These are phyloP conservation scores for Oidiodendron maius DNA, from an alignment of 495 filamentous ascomycete species.

Conservation along the genomic window DNA sequence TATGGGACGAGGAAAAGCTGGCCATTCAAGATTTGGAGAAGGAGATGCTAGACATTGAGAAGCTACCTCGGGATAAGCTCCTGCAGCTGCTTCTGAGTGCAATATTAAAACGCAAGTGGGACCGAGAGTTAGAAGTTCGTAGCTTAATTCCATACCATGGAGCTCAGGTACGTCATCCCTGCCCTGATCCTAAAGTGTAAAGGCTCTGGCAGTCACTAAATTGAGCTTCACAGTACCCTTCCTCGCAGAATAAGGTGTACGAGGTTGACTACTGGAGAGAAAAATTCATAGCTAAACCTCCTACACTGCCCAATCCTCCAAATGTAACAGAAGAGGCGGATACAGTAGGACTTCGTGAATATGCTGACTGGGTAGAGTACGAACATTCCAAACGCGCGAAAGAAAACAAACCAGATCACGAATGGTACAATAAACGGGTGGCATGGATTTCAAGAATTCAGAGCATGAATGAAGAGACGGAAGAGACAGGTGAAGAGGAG, in stretches of 20 bases:
- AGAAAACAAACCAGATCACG: background rate
- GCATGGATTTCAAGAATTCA: background rate
- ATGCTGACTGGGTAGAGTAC: background rate
- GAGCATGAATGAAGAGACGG: background rate
- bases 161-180: too few relatives aligned
- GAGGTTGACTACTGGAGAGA: background rate
- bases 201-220: too few relatives aligned
- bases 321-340: background rate
- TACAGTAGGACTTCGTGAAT: background rate
- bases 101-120: too few relatives aligned
- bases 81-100: background rate
- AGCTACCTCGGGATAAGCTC: background rate
- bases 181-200: too few relatives aligned
- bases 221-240: too few relatives aligned
- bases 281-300: background rate
- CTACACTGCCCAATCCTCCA: background rate
- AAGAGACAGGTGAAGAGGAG: background rate
- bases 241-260: too few relatives aligned
- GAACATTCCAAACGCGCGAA: background rate
- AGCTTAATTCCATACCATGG: too few relatives aligned
- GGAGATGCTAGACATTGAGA: background rate
- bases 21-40: background rate
- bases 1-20: background rate
- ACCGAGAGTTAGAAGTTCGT: too few relatives aligned
- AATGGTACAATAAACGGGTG: background rate